Evolutionary conservation across 345 rosid genomes (phyloP).

Genomic region (Litchi chinensis): DNA sequence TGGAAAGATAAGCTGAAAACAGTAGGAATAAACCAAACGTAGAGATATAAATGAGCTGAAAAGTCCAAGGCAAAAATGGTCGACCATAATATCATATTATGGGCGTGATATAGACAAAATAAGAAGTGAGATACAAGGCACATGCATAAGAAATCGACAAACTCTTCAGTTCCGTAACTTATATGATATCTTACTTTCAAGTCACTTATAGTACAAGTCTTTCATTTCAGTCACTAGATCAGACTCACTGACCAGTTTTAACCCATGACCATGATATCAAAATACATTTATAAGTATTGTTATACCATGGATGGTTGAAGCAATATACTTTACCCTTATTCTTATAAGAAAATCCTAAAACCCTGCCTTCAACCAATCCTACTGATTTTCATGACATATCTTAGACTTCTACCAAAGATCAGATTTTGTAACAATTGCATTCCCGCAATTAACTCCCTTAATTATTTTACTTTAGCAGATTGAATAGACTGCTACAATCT

Average conservation of each 20-base stretch:
- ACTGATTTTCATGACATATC: neutral
- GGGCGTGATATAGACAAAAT: neutral
- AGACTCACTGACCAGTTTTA: neutral
- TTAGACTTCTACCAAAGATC: neutral
- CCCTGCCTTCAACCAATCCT: neutral
- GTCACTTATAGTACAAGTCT: no score
- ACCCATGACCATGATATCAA: neutral
- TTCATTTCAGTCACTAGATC: neutral
- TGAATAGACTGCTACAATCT: neutral
- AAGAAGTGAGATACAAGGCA: no score
- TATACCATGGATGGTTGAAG: neutral
- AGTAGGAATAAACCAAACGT: neutral
- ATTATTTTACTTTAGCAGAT: neutral
- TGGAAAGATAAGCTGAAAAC: neutral
- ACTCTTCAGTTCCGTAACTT: no score
- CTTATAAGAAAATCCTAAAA: neutral
- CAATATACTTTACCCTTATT: neutral
- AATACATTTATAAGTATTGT: neutral
- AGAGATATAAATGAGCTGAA: neutral
- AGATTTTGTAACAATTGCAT: neutral
- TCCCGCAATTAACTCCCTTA: neutral
- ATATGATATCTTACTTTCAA: no score
- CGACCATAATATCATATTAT: neutral
- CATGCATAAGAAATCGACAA: no score
- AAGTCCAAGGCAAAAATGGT: neutral